These are phyloP conservation scores for Cardiospermum halicacabum DNA, from an alignment of 345 rosid genomes.

Conservation along the genomic window DNA sequence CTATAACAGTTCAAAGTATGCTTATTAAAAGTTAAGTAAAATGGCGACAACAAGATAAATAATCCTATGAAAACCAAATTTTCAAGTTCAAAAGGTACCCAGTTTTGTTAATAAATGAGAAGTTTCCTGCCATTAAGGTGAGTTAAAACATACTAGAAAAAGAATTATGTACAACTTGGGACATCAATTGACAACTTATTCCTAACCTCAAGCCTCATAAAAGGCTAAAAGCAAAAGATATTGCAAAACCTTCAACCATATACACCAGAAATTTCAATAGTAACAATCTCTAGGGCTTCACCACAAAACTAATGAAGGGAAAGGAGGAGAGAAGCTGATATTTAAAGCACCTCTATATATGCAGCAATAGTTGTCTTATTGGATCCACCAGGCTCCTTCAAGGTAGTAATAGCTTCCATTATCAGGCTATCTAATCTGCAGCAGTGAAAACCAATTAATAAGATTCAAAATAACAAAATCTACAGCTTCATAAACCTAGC, in stretches of 20 bases:
- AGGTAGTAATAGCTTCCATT: constrained; percentile 74
- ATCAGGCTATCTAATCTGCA: constrained; percentile 85
- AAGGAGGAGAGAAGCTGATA: too few species aligned
- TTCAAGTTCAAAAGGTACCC: background rate
- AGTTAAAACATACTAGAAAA: background rate
- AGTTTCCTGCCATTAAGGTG: background rate
- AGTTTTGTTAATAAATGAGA: background rate
- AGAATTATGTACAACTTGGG: background rate
- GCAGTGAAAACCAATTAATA: constrained; percentile 8
- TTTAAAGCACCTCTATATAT: constrained; percentile 70
- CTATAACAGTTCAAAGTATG: background rate
- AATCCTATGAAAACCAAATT: background rate
- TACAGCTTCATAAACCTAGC: background rate
- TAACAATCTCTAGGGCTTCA: background rate
- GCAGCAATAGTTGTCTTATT: constrained; percentile 79
- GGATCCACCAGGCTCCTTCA: constrained; percentile 94
- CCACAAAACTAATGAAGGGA: background rate
- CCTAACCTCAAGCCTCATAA: background rate
- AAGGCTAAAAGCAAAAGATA: background rate
- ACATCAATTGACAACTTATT: background rate
- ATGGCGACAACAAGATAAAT: background rate
- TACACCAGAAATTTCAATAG: background rate
- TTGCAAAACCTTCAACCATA: background rate
- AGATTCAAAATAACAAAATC: background rate
- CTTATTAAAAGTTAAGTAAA: background rate